phyloP scores from a whole-genome alignment of 177 flowering plant species.

The Tripterygium wilfordii region DNA sequence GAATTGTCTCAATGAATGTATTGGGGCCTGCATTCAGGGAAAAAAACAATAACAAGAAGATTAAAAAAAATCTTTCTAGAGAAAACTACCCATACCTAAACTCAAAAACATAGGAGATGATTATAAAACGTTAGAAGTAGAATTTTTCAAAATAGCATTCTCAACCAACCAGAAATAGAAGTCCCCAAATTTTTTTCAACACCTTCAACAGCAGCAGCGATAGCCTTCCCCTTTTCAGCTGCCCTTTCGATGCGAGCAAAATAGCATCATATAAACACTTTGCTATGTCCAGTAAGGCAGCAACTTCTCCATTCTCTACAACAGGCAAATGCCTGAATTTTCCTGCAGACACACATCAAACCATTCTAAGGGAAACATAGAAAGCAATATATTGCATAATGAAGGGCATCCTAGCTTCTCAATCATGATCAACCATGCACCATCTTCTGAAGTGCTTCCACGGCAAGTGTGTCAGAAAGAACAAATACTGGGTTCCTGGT shows the following conservation, averaged over 20 bases:
- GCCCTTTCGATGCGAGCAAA: slow-evolving; percentile 99
- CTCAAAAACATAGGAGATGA: neutral
- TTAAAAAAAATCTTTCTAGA: neutral
- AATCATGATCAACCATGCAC: slow-evolving; percentile 61
- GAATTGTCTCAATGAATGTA: slow-evolving; percentile 79
- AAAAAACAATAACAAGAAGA: neutral
- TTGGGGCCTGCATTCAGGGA: slow-evolving; percentile 52
- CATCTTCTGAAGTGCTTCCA: slow-evolving; percentile 98
- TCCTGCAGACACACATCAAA: slow-evolving; percentile 41
- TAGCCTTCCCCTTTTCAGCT: slow-evolving; percentile 96
- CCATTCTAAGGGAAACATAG: no score
- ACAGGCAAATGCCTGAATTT: slow-evolving; percentile 98
- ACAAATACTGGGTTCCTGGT: slow-evolving; percentile 93
- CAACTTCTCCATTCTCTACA: slow-evolving; percentile 94
- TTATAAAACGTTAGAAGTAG: neutral
- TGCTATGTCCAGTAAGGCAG: slow-evolving; percentile 94
- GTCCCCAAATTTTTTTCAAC: slow-evolving; percentile 94
- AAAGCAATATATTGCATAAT: no score
- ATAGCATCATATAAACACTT: slow-evolving; percentile 98
- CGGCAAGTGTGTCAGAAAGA: slow-evolving; percentile 92
- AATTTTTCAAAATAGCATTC: no score
- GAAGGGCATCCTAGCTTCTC: neutral
- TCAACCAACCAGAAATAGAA: slow-evolving; percentile 64
- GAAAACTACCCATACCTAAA: neutral
- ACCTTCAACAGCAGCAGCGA: slow-evolving; percentile 99